Conservation (phyloP, 2,329 filamentous ascomycete genomes). For the Sporothrix mexicana region DNA sequence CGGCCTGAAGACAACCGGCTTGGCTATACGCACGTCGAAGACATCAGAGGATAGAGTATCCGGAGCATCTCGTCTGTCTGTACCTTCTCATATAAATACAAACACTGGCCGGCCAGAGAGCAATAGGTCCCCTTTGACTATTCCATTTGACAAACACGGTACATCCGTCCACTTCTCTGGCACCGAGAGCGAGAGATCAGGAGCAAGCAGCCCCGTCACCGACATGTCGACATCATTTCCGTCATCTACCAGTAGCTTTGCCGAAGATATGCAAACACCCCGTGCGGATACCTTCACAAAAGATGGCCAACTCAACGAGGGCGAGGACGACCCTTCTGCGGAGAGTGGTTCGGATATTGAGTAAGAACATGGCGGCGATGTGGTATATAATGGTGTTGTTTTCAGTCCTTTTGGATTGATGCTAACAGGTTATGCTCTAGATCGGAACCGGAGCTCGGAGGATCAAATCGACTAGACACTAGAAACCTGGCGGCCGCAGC, state of each 20-base stretch:
- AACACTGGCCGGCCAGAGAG: neutral
- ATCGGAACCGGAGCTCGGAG: neutral
- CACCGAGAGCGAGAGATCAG: conserved; percentile 35
- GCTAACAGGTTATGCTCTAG: neutral
- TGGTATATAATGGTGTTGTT: neutral
- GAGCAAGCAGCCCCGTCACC: conserved; percentile 36
- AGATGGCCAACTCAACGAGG: conserved; percentile 9
- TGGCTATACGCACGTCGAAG: conserved; percentile 18
- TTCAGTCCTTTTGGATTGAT: neutral
- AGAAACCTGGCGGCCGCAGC: conserved; percentile 13
- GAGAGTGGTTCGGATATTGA: conserved; percentile 31
- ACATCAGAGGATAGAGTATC: neutral
- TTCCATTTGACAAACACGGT: conserved; percentile 15
- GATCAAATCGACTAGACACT: conserved; percentile 9
- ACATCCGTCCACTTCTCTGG: conserved; percentile 10
- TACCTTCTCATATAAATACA: neutral
- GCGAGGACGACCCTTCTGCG: conserved; percentile 7
- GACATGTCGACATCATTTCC: conserved; percentile 35
- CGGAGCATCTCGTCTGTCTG: neutral
- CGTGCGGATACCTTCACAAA: conserved; percentile 29
- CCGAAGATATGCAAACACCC: conserved; percentile 31
- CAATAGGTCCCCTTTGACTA: neutral
- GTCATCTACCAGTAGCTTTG: conserved; percentile 35
- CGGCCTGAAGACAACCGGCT: conserved; percentile 24
- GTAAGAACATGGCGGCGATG: conserved; percentile 30